Conservation (phyloP, 177 flowering plant species). For the Vitis hybrid region DNA sequence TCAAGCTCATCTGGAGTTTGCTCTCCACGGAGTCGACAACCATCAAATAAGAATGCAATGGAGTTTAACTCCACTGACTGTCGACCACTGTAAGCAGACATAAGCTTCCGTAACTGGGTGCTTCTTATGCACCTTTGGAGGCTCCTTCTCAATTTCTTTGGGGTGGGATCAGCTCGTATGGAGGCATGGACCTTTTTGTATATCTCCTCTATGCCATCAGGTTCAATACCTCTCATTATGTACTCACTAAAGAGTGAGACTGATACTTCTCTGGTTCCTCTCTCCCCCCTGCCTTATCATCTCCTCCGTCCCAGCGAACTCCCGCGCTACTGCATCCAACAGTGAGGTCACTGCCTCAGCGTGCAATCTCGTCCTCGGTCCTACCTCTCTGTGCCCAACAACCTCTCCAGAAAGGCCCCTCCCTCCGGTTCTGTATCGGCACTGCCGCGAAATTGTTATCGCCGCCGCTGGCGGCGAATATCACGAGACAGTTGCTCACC, state of each 20-base stretch:
- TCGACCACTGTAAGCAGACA: too few species aligned
- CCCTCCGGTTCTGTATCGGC: slow-evolving; percentile 64
- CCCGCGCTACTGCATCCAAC: too few species aligned
- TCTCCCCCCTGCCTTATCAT: background rate
- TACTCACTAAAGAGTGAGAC: slow-evolving; percentile 65
- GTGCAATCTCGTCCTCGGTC: too few species aligned
- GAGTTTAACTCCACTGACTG: too few species aligned
- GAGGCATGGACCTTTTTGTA: slow-evolving; percentile 92
- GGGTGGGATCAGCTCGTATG: slow-evolving; percentile 74
- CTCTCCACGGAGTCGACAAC: too few species aligned
- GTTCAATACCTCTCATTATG: slow-evolving; percentile 58
- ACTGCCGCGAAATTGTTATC: slow-evolving; percentile 66
- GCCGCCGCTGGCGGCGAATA: slow-evolving; percentile 35
- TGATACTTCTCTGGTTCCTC: slow-evolving; percentile 94
- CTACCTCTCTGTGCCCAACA: too few species aligned
- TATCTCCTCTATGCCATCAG: slow-evolving; percentile 62
- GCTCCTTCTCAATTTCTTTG: slow-evolving; percentile 55
- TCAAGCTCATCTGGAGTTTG: too few species aligned
- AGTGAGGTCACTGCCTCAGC: too few species aligned
- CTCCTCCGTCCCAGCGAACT: too few species aligned
- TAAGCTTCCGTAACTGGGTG: too few species aligned
- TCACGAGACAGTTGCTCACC: slow-evolving; percentile 77
- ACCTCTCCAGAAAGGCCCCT: too few species aligned
- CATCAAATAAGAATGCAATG: too few species aligned
- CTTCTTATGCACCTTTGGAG: slow-evolving; percentile 75